phyloP scores from a whole-genome alignment of 2,329 filamentous ascomycete species.

The Venturia pyrina region DNA sequence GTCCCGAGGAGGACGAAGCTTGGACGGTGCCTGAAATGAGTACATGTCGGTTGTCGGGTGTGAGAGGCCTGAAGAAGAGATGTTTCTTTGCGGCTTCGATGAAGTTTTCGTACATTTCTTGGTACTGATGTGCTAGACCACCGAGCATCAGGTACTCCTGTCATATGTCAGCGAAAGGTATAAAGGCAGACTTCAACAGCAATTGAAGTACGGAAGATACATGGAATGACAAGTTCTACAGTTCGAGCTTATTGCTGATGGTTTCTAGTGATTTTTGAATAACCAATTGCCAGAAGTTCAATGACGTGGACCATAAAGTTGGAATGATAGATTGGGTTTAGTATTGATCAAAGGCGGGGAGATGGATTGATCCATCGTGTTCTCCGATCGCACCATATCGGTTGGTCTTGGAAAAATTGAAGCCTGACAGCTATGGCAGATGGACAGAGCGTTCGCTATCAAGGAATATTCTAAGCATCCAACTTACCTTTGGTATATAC shows the following conservation, averaged over 20 bases:
- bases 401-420: not conserved
- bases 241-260: not conserved
- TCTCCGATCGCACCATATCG: not conserved
- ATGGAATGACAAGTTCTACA: not conserved
- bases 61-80: constrained; percentile 70
- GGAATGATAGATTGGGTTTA: not conserved
- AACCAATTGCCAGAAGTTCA: not conserved
- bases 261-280: not conserved
- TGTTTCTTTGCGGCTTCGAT: constrained; percentile 60
- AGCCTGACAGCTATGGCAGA: not conserved
- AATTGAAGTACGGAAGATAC: not conserved
- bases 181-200: not conserved
- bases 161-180: not conserved
- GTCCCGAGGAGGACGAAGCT: constrained; percentile 30
- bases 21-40: constrained; percentile 55
- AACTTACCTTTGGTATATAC: constrained; percentile 43
- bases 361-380: not conserved
- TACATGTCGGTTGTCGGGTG: constrained; percentile 55
- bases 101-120: constrained; percentile 58
- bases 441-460: not conserved
- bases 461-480: not conserved
- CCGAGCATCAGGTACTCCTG: constrained; percentile 62
- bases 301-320: not conserved
- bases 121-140: constrained; percentile 62
- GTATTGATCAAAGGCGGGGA: not conserved